These are phyloP conservation scores for Achlya hypogyna DNA, from an alignment of 352 stramenopile genomes.

Conservation along the genomic window DNA sequence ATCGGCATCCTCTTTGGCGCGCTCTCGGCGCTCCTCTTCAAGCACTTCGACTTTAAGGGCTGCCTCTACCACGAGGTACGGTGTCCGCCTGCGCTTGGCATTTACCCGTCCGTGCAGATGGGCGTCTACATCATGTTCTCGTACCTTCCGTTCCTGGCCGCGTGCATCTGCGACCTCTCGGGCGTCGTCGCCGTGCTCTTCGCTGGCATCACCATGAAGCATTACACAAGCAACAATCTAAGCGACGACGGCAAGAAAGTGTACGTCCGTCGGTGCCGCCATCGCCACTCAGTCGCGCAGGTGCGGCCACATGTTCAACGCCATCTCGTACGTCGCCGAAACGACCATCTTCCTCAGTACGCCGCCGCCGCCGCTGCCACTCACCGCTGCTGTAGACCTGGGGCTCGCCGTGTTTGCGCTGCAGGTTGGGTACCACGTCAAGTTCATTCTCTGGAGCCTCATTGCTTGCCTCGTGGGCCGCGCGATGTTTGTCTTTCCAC, in stretches of 20 bases:
- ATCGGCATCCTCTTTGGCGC: conserved; percentile 49
- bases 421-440: conserved; percentile 28
- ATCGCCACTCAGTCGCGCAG: conserved; percentile 11
- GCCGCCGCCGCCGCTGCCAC: neutral
- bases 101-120: conserved; percentile 18
- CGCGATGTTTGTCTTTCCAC: conserved; percentile 55
- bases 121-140: conserved; percentile 30
- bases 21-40: conserved; percentile 47
- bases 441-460: conserved; percentile 47
- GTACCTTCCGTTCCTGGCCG: conserved; percentile 29
- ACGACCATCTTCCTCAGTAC: conserved; percentile 65
- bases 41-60: conserved; percentile 58
- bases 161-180: conserved; percentile 27
- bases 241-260: conserved; percentile 25
- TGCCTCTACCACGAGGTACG: conserved; percentile 43
- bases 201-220: conserved; percentile 39
- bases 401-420: conserved; percentile 62
- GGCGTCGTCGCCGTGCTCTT: conserved; percentile 82
- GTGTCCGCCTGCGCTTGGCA: neutral
- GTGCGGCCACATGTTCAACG: conserved; percentile 38
- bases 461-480: conserved; percentile 44
- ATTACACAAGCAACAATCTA: conserved; percentile 34
- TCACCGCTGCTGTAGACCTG: conserved; percentile 31
- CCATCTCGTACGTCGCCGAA: conserved; percentile 55
- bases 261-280: conserved; percentile 12